phyloP scores from a whole-genome alignment of 352 stramenopile genomes.

The Thraustochytrium striatum region DNA sequence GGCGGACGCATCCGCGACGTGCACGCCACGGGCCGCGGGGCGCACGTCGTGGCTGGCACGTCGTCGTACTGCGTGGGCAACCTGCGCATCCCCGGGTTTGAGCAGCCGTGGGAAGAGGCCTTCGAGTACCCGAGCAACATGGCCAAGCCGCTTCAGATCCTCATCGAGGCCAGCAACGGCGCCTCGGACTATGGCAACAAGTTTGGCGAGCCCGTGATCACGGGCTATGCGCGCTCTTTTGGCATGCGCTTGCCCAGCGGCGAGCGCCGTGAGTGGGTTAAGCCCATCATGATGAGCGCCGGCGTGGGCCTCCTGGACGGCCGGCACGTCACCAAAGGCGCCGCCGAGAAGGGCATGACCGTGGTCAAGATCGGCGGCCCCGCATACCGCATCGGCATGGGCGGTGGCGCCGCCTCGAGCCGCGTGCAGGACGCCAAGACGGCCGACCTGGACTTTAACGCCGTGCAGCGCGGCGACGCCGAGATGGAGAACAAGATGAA shows the following conservation, averaged over 20 bases:
- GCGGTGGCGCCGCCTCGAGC: slow-evolving; percentile 90
- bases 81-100: slow-evolving; percentile 90
- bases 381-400: slow-evolving; percentile 97
- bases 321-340: slow-evolving; percentile 85
- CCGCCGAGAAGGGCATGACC: slow-evolving; percentile 88
- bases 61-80: slow-evolving; percentile 88
- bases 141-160: slow-evolving; percentile 85
- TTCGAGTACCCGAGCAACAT: slow-evolving; percentile 63
- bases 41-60: slow-evolving; percentile 86
- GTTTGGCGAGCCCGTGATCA: slow-evolving; percentile 98
- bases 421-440: slow-evolving; percentile 85
- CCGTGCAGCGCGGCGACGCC: slow-evolving; percentile 96
- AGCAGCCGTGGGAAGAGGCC: slow-evolving; percentile 86
- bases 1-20: slow-evolving; percentile 96
- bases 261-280: slow-evolving; percentile 97
- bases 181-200: slow-evolving; percentile 99
- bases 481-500: slow-evolving; percentile 99
- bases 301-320: slow-evolving; percentile 92
- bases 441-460: slow-evolving; percentile 96
- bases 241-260: slow-evolving; percentile 88
- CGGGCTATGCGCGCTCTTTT: slow-evolving; percentile 94
- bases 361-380: slow-evolving; percentile 97
- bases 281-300: slow-evolving; percentile 99
- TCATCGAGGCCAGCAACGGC: slow-evolving; percentile 93
- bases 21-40: slow-evolving; percentile 92